These are phyloP conservation scores for Metschnikowia bowlesiae DNA, from an alignment of 805 yeast species.

Conservation along the genomic window DNA sequence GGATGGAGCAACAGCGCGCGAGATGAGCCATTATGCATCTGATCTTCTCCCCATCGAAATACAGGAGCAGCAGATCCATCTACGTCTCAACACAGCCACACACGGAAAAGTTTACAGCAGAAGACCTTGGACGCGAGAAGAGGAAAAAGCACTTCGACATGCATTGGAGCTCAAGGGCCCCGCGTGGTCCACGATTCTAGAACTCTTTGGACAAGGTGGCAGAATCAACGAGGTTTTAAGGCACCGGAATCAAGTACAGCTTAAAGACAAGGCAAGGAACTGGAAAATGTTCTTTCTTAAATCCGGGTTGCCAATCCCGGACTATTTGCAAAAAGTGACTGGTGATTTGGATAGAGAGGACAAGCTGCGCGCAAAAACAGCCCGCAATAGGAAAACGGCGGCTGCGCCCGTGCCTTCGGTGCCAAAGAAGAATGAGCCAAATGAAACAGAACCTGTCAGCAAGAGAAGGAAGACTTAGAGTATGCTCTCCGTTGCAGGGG, in stretches of 20 bases:
- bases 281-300: constrained; percentile 87
- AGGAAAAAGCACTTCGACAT: constrained; percentile 75
- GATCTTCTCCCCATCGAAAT: constrained; percentile 41
- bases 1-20: constrained; percentile 13
- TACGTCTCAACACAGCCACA: constrained; percentile 31
- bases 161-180: constrained; percentile 87
- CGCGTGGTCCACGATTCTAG: constrained; percentile 88
- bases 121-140: constrained; percentile 82
- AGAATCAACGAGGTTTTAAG: constrained; percentile 75
- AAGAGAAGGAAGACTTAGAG: not conserved
- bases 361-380: constrained; percentile 32
- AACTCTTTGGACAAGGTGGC: constrained; percentile 93
- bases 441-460: not conserved
- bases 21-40: constrained; percentile 26
- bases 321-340: constrained; percentile 75
- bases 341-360: constrained; percentile 70
- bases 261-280: constrained; percentile 94
- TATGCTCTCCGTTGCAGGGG: not conserved
- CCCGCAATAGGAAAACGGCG: constrained; percentile 32
- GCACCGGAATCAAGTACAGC: constrained; percentile 84
- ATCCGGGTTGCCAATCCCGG: constrained; percentile 72
- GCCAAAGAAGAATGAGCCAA: constrained; percentile 5
- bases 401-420: constrained; percentile 38
- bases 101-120: constrained; percentile 34
- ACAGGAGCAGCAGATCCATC: constrained; percentile 39